phyloP scores from a whole-genome alignment of 352 stramenopile genomes.

The Globisporangium okanoganense region DNA sequence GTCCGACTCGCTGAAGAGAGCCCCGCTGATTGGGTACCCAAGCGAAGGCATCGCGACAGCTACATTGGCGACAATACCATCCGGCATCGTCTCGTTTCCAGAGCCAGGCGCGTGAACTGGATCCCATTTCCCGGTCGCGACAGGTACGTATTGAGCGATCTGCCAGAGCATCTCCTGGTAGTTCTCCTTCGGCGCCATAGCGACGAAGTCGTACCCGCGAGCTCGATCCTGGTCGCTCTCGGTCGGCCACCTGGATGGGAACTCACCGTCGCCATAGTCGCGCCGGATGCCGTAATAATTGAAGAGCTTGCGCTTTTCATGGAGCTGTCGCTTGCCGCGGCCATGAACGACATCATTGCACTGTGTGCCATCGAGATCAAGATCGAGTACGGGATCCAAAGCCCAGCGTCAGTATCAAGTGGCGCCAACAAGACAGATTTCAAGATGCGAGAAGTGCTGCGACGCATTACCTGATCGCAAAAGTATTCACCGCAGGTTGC shows the following conservation, averaged over 20 bases:
- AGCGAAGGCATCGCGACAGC: background rate
- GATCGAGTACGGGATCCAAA: background rate
- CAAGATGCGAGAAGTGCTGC: background rate
- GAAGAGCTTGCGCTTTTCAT: slow-evolving; percentile 83
- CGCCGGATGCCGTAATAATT: slow-evolving; percentile 90
- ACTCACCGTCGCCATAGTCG: slow-evolving; percentile 90
- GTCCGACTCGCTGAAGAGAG: slow-evolving; percentile 37
- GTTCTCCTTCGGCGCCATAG: slow-evolving; percentile 38
- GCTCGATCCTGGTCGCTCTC: slow-evolving; percentile 80
- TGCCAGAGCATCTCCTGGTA: slow-evolving; percentile 68
- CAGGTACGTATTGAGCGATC: slow-evolving; percentile 53
- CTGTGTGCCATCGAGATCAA: slow-evolving; percentile 11
- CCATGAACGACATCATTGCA: slow-evolving; percentile 86
- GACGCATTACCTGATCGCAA: slow-evolving; percentile 48
- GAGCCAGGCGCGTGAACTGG: slow-evolving; percentile 6
- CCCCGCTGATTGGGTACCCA: background rate
- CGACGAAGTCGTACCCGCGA: slow-evolving; percentile 67
- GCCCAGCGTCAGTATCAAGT: background rate
- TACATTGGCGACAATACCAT: background rate
- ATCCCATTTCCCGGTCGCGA: slow-evolving; percentile 36
- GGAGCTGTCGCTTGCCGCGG: slow-evolving; percentile 65
- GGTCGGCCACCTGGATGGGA: slow-evolving; percentile 86
- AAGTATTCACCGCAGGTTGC: slow-evolving; percentile 90
- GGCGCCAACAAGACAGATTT: background rate
- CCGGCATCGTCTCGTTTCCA: background rate